phyloP scores from a whole-genome alignment of 176 grass and related monocot species.

The Pharus latifolius region DNA sequence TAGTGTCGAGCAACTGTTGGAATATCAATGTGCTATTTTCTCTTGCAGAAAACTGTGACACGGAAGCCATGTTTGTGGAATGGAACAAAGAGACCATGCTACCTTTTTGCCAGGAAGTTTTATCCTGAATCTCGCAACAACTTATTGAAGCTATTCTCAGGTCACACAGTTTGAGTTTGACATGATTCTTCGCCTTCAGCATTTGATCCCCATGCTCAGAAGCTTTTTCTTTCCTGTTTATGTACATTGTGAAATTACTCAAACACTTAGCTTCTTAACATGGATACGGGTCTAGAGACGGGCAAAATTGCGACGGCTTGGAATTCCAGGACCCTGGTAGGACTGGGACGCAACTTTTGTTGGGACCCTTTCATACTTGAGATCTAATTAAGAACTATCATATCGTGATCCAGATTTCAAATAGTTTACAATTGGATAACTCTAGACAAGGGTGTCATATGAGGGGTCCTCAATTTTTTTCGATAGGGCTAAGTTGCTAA shows the following conservation, averaged over 20 bases:
- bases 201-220: neutral
- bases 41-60: constrained; percentile 56
- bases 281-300: constrained; percentile 19
- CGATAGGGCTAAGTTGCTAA: too few relatives aligned
- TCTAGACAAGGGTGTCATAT: too few relatives aligned
- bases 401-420: too few relatives aligned
- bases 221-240: neutral
- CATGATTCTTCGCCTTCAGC: constrained; percentile 31
- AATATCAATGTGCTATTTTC: neutral
- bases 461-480: too few relatives aligned
- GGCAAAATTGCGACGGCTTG: constrained; percentile 18
- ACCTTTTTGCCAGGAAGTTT: constrained; percentile 93
- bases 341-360: neutral
- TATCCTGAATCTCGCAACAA: constrained; percentile 71
- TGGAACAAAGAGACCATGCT: constrained; percentile 87
- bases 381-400: too few relatives aligned
- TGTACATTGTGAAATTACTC: constrained; percentile 58
- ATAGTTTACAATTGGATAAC: too few relatives aligned
- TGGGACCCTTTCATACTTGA: too few relatives aligned
- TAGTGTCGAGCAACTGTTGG: neutral
- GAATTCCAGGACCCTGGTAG: constrained; percentile 11
- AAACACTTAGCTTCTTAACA: constrained; percentile 27
- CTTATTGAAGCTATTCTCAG: constrained; percentile 73
- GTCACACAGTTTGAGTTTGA: constrained; percentile 60
- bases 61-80: constrained; percentile 82